These are phyloP conservation scores for Malassezia pachydermatis DNA, from an alignment of 1,284 basidiomycete genomes.

Conservation along the genomic window DNA sequence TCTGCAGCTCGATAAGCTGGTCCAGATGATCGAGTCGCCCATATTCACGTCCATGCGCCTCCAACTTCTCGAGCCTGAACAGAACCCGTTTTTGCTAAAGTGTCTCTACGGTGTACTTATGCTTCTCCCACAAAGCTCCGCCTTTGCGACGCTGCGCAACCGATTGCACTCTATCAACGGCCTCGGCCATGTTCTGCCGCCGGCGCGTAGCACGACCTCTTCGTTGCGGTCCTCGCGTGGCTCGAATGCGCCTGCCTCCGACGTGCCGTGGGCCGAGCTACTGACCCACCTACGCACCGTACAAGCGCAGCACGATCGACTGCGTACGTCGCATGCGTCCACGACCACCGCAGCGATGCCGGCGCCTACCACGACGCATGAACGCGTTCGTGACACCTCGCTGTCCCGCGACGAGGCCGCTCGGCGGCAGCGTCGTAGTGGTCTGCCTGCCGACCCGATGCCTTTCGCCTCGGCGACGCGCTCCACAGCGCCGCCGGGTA, in stretches of 20 bases:
- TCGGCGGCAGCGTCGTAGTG: not conserved
- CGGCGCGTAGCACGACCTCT: conserved; percentile 48
- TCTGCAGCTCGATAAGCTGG: conserved; percentile 94
- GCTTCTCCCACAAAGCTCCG: conserved; percentile 91
- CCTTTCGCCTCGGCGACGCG: not conserved
- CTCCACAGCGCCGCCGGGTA: not conserved
- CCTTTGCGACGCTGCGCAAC: conserved; percentile 88
- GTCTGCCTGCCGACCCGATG: not conserved
- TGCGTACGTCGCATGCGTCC: conserved; percentile 2
- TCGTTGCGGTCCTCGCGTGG: not conserved
- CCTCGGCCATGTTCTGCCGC: conserved; percentile 78
- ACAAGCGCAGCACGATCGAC: conserved; percentile 40
- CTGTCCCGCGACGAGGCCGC: not conserved
- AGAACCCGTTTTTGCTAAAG: conserved; percentile 92
- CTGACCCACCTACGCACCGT: conserved; percentile 39
- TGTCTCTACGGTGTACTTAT: conserved; percentile 94
- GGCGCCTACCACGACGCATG: too few species aligned
- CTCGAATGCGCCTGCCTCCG: conserved; percentile 1
- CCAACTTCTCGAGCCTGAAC: conserved; percentile 90
- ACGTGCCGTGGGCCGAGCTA: conserved; percentile 42
- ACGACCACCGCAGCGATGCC: conserved; percentile 13
- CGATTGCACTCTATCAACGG: conserved; percentile 89
- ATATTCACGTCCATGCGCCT: conserved; percentile 96
- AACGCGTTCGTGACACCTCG: not conserved
- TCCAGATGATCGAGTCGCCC: conserved; percentile 93